Conservation (phyloP, 306 rosid genomes). For the Malus fusca region DNA sequence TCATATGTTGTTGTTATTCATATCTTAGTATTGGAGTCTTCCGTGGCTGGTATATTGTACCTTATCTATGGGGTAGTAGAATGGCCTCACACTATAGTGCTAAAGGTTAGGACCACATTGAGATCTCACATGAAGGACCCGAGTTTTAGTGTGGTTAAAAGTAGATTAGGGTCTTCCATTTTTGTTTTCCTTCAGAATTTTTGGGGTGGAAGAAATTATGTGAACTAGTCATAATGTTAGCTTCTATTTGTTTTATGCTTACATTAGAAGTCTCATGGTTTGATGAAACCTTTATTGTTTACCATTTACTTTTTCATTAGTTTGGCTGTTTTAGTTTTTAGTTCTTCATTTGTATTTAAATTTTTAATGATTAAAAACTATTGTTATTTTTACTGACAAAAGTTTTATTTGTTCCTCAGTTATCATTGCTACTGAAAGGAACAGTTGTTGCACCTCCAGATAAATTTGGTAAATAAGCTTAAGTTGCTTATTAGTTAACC, state of each 20-base stretch:
- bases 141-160: background rate
- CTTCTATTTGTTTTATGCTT: background rate
- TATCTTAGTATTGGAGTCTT: conserved; percentile 3
- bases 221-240: background rate
- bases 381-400: conserved; percentile 15
- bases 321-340: background rate
- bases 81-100: background rate
- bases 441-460: conserved; percentile 97
- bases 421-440: conserved; percentile 90
- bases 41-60: background rate
- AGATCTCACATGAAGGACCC: background rate
- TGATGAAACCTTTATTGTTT: background rate
- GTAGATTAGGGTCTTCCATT: background rate
- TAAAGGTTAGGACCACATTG: background rate
- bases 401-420: conserved; percentile 42
- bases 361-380: conserved; percentile 1
- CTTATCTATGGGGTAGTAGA: background rate
- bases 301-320: background rate
- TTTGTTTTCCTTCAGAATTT: background rate
- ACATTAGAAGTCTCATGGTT: background rate
- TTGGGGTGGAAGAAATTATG: background rate
- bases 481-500: conserved; percentile 4
- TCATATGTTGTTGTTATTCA: conserved; percentile 2
- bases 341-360: background rate
- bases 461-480: conserved; percentile 69